These are phyloP conservation scores for Colletotrichum melonis DNA, from an alignment of 2,329 filamentous ascomycete genomes.

Conservation along the genomic window DNA sequence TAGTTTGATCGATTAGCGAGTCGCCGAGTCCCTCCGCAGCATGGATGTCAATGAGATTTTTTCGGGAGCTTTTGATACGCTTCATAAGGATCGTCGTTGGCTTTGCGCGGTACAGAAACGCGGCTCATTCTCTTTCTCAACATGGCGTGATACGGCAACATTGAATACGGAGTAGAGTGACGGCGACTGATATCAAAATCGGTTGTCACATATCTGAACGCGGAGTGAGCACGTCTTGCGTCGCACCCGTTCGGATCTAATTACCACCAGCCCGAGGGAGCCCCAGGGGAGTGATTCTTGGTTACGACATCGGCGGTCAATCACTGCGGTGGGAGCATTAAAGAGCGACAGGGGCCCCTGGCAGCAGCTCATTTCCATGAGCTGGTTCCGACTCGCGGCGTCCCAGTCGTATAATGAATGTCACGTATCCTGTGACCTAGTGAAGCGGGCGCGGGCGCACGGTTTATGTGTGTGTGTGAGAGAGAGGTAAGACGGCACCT, in stretches of 20 bases:
- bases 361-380: conserved; percentile 28
- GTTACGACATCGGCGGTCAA: neutral
- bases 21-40: neutral
- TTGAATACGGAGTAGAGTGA: no score
- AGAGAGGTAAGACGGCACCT: neutral
- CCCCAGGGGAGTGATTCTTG: no score
- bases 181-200: no score
- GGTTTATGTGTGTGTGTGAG: neutral
- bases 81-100: neutral
- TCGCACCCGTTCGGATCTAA: neutral
- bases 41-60: neutral
- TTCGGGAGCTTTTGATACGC: neutral
- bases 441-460: neutral
- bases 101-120: neutral
- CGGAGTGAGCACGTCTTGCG: neutral
- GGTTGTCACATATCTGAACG: neutral
- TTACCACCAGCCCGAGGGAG: neutral
- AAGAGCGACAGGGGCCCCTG: conserved; percentile 22
- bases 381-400: neutral
- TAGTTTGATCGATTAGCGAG: conserved; percentile 22
- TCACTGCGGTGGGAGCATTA: neutral
- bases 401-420: neutral
- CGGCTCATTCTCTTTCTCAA: no score
- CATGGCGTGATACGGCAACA: neutral
- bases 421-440: neutral